phyloP scores from a whole-genome alignment of 148 eudicot species.

The Suaeda aralocaspica region DNA sequence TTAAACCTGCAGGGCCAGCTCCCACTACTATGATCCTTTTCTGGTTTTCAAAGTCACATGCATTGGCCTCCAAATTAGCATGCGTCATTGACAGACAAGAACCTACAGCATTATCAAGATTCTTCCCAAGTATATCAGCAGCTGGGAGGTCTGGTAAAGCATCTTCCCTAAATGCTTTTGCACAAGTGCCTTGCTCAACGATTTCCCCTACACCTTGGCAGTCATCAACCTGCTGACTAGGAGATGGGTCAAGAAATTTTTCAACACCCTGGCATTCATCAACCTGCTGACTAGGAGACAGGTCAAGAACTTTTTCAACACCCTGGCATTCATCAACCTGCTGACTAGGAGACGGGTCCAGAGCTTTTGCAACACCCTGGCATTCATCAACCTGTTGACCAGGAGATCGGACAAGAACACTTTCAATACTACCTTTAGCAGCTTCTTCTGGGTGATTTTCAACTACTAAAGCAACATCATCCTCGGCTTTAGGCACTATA shows the following conservation, averaged over 20 bases:
- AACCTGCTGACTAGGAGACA: slow-evolving; percentile 29
- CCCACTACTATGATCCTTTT: slow-evolving; percentile 80
- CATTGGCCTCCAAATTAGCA: slow-evolving; percentile 26
- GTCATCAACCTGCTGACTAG: slow-evolving; percentile 31
- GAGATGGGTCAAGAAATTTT: slow-evolving; percentile 31
- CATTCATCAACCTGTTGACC: slow-evolving; percentile 31
- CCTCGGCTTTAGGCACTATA: slow-evolving; percentile 25
- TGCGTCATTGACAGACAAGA: slow-evolving; percentile 19
- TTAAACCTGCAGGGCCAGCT: slow-evolving; percentile 97
- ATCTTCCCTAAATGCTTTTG: slow-evolving; percentile 16
- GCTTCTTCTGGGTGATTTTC: slow-evolving; percentile 31
- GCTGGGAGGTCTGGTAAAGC: slow-evolving; percentile 25
- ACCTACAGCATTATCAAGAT: slow-evolving; percentile 29
- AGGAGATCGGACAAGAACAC: slow-evolving; percentile 30
- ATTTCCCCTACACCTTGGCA: slow-evolving; percentile 27
- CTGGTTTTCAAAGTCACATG: slow-evolving; percentile 35
- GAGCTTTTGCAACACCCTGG: slow-evolving; percentile 24
- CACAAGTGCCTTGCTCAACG: slow-evolving; percentile 28
- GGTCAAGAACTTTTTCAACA: slow-evolving; percentile 30
- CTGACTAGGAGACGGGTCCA: slow-evolving; percentile 29
- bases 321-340: slow-evolving; percentile 31
- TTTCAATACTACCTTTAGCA: slow-evolving; percentile 21
- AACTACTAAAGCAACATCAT: slow-evolving; percentile 31
- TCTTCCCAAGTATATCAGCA: slow-evolving; percentile 25
- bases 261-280: slow-evolving; percentile 30